Percentiles rank a stretch among this genome's conserved stretches.
These are phyloP conservation scores for Pichia gijzeniarum DNA, from an alignment of 805 yeast genomes.

Conservation along the genomic window DNA sequence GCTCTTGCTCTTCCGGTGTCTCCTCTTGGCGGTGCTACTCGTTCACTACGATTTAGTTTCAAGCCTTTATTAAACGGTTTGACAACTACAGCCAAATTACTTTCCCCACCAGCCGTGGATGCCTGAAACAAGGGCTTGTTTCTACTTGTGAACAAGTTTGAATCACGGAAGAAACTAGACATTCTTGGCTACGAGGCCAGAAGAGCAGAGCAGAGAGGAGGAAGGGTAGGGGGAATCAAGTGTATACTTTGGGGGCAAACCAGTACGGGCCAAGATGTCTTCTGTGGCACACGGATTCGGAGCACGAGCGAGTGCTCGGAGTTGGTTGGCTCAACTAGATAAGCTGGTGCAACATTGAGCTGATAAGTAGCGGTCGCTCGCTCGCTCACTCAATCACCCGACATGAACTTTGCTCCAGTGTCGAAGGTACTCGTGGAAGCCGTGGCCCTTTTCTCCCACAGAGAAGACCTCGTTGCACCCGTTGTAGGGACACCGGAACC, in stretches of 20 bases:
- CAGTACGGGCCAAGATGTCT: too few species aligned
- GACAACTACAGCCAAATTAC: background rate
- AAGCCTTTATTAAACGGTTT: slow-evolving; percentile 1
- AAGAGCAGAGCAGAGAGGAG: too few species aligned
- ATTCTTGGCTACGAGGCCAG: too few species aligned
- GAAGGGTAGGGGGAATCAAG: too few species aligned
- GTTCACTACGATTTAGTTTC: background rate
- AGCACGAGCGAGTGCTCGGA: too few species aligned
- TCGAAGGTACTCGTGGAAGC: slow-evolving; percentile 13
- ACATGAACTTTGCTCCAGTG: slow-evolving; percentile 10
- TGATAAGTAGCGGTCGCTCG: too few species aligned
- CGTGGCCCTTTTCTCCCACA: slow-evolving; percentile 14
- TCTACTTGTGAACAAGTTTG: background rate
- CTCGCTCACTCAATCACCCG: background rate
- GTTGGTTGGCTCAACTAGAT: too few species aligned
- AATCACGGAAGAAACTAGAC: background rate
- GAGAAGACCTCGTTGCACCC: slow-evolving; percentile 7
- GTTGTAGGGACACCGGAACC: slow-evolving; percentile 9
- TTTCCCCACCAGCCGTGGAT: background rate
- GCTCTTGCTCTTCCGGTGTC: background rate
- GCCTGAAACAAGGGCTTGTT: slow-evolving; percentile 3
- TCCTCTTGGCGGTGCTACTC: background rate
- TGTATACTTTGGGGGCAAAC: too few species aligned
- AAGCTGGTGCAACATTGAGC: too few species aligned
- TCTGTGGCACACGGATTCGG: too few species aligned